Conservation (phyloP, 768 basidiomycete species). For the Mrakia frigida region DNA sequence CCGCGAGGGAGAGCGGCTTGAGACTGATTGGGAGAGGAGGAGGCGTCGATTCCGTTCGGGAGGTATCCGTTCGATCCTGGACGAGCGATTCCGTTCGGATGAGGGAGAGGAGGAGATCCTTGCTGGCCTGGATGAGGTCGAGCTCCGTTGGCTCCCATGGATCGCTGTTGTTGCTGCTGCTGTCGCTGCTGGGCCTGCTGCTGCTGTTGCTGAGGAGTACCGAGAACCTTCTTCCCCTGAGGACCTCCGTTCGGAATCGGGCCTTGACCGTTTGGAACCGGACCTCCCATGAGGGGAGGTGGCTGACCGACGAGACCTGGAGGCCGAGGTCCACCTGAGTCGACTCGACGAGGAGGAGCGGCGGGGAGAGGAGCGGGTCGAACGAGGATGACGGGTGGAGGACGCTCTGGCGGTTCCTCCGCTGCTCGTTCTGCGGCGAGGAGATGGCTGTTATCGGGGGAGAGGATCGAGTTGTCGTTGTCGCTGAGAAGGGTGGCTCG, state of each 20-base stretch:
- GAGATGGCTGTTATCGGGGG: constrained; percentile 25
- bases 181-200: neutral
- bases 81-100: constrained; percentile 12
- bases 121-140: constrained; percentile 8
- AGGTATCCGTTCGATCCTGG: constrained; percentile 15
- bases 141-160: neutral
- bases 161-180: constrained; percentile 9
- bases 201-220: constrained; percentile 6
- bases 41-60: neutral
- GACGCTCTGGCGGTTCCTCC: constrained; percentile 28
- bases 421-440: constrained; percentile 25
- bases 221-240: constrained; percentile 11
- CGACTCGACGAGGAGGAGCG: constrained; percentile 17
- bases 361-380: constrained; percentile 18
- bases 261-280: constrained; percentile 8
- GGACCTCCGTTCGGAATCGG: constrained; percentile 3
- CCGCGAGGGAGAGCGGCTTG: constrained; percentile 1
- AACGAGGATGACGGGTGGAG: constrained; percentile 32
- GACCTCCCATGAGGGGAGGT: constrained; percentile 20
- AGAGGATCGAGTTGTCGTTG: constrained; percentile 15
- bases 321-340: constrained; percentile 20
- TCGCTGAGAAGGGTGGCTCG: constrained; percentile 22
- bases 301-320: neutral
- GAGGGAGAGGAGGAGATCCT: constrained; percentile 17
- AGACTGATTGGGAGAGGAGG: neutral